Percentiles rank a stretch among this genome's conserved stretches.
Evolutionary conservation across 495 filamentous ascomycete species (phyloP).

Genomic region (Usnea hakonensis): DNA sequence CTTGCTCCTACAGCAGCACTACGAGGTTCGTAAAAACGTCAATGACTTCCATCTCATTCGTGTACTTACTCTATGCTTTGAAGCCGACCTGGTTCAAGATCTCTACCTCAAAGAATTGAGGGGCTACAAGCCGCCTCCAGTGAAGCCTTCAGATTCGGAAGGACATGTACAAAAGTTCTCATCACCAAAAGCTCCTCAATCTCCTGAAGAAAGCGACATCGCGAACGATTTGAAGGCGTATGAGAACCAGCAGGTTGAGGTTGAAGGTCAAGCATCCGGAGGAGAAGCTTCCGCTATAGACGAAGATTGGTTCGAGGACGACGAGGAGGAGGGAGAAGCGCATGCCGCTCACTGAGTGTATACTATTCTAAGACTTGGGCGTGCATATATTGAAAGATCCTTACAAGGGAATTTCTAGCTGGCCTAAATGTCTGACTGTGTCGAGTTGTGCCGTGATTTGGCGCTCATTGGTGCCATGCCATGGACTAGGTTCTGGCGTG

Average conservation of each 20-base stretch:
- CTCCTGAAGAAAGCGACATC: conserved; percentile 87
- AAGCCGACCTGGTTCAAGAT: conserved; percentile 93
- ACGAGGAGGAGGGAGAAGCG: conserved; percentile 40
- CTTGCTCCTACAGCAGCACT: conserved; percentile 65
- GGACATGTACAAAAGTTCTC: conserved; percentile 86
- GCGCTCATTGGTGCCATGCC: neutral
- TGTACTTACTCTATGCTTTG: conserved; percentile 11
- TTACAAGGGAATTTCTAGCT: too few species aligned
- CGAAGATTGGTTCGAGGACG: conserved; percentile 68
- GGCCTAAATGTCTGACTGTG: neutral
- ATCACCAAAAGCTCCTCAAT: conserved; percentile 67
- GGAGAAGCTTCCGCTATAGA: conserved; percentile 53
- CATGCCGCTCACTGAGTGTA: conserved; percentile 28
- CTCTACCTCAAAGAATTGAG: conserved; percentile 93
- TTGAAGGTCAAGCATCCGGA: conserved; percentile 68
- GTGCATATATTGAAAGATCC: neutral
- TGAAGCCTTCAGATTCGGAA: conserved; percentile 81
- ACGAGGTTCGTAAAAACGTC: conserved; percentile 51
- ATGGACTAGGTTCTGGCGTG: neutral
- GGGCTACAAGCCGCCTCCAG: conserved; percentile 74
- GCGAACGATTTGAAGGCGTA: conserved; percentile 86
- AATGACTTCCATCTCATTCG: neutral
- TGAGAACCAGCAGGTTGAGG: conserved; percentile 84
- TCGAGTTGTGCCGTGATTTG: neutral
- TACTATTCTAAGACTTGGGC: neutral